Evolutionary conservation across 1,284 basidiomycete species (phyloP).

Genomic region (Pascua guehoae): DNA sequence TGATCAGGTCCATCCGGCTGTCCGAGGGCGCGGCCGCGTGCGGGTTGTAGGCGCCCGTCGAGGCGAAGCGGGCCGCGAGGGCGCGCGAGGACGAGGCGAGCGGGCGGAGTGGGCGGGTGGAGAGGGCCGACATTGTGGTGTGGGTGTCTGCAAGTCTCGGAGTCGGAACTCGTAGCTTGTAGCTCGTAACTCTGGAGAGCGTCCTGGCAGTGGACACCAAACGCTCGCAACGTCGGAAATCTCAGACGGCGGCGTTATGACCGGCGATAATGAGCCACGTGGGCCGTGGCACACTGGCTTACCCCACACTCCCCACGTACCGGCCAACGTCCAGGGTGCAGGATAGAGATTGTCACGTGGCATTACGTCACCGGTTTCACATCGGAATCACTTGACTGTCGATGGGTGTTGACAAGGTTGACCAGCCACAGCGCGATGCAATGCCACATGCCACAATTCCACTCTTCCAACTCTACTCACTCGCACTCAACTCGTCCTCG

Average conservation of each 20-base stretch:
- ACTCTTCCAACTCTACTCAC: background rate
- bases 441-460: background rate
- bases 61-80: background rate
- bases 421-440: background rate
- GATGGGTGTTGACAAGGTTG: background rate
- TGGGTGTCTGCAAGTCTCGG: background rate
- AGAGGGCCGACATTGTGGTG: conserved; percentile 2
- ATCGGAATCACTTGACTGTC: background rate
- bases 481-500: too few relatives aligned
- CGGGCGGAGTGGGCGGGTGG: background rate
- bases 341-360: background rate
- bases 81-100: conserved; percentile 8
- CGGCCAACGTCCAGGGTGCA: background rate
- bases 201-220: too few relatives aligned
- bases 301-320: too few relatives aligned
- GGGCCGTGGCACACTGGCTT: background rate
- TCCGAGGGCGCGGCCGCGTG: conserved; percentile 49
- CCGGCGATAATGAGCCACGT: background rate
- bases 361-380: background rate
- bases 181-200: too few relatives aligned
- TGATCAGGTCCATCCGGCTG: conserved; percentile 66
- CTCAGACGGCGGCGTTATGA: background rate
- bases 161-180: too few relatives aligned
- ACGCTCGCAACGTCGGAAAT: background rate
- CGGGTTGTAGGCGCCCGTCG: conserved; percentile 8